Evolutionary conservation across 768 basidiomycete genomes (phyloP), one percentile per base, ranked within the genome.

Genomic region (Myochromella boudieri): DNA sequence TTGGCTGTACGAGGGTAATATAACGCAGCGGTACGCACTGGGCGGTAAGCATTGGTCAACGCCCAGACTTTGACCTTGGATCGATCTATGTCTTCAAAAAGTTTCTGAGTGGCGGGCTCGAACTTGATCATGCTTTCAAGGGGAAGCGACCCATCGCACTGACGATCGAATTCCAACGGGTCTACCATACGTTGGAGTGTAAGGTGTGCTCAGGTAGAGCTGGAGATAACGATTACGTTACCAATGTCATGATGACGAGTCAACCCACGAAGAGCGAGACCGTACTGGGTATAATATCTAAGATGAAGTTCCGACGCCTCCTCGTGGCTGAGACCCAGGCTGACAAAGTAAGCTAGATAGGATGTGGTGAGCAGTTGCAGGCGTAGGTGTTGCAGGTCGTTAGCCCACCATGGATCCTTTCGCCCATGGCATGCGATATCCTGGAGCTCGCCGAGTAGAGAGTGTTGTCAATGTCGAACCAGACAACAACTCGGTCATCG

Each of bases 401-500:
- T n/a, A n/a, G n/a, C n/a, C n/a, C 55, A 85, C 91, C 80, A 57
- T 91, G 88, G 41, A 92, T 92, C 42, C 81, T 78, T 50, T 82
- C 65, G 10, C 84, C 83, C 91, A 94, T 92, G 14, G 78, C 83
- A 51, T 87, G 80, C 3, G 84, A 82, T 42, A 93, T 88, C 62
- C 75, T 81, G 15, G 82, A 72, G 55, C 77, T 84, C 0, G 87
- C 80, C 6, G 89, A 87, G 63, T 93, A 94, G 12, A 94, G 74
- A 2, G 90, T 91, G 57, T 94, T 92, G 65, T 93, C 91, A 48
- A 93, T 89, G 60, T 92, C 91, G 50, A 93, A 81, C 79, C 84
- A 92, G 41, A 90, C 73, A 39, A 91, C 66, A 51, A 65, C 65
- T 11, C 82, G 79, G 29, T 78, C 74, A 71, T 88, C 86, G 63